Conservation (phyloP, 176 grass and related monocot species). For the Carex myosuroides region DNA sequence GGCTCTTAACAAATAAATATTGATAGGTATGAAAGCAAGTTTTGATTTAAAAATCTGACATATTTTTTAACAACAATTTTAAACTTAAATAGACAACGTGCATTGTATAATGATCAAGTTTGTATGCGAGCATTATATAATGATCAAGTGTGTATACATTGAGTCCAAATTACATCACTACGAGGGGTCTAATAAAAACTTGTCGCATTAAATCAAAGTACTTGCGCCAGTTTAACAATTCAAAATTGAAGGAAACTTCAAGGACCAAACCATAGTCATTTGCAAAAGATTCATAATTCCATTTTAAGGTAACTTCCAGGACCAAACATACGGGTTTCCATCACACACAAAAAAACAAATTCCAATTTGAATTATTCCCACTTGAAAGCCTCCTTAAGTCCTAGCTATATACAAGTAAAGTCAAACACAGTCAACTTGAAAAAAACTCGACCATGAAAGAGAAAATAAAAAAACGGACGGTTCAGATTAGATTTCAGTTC, state of each 20-base stretch:
- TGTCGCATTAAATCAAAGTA: not conserved
- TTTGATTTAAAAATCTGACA: too few relatives aligned
- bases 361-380: not conserved
- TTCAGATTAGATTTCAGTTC: not conserved
- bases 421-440: not conserved
- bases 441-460: not conserved
- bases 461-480: not conserved
- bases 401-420: not conserved
- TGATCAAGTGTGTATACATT: too few relatives aligned
- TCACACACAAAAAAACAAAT: too few relatives aligned
- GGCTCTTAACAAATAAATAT: too few relatives aligned
- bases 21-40: too few relatives aligned
- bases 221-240: not conserved
- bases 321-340: too few relatives aligned
- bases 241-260: not conserved
- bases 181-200: not conserved
- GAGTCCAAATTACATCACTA: too few relatives aligned
- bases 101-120: too few relatives aligned
- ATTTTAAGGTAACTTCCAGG: too few relatives aligned
- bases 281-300: not conserved
- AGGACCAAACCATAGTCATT: conserved; percentile 7
- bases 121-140: too few relatives aligned
- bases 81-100: too few relatives aligned
- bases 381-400: not conserved
- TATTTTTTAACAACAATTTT: too few relatives aligned